Evolutionary conservation across 495 filamentous ascomycete species (phyloP), one percentile per base, ranked within the genome.

Genomic region (Hyaloscypha bicolor): DNA sequence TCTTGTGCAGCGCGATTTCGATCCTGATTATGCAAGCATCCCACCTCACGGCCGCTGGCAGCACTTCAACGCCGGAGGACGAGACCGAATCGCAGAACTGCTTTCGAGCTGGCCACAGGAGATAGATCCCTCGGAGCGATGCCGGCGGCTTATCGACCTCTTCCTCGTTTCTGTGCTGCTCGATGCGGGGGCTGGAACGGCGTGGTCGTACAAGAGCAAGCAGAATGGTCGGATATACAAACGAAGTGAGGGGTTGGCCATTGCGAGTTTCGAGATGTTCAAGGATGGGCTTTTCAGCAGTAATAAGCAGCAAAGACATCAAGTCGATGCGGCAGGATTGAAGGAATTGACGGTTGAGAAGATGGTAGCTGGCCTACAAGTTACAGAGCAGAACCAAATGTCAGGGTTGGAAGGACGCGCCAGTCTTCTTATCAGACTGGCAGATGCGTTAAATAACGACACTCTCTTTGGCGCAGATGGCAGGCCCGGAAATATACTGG

Each of bases 181-280:
- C 6, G 93, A 97, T 76, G 93, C 93, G 4, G 93, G 93, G 4
- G 92, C 93, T 1, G 93, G 93, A 30, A 91, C 89, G 16, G 78
- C 80, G 31, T 97, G 93, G 93, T 90, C 88, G 48, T 99, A 96
- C 79, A 93, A 90, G 79, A 93, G 92, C 65, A 90, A 90, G 69
- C 93, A 97, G 74, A 96, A 93, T 67, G 94, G 94, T 35, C 91
- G 88, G 66, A 73, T 90, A 16, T 98, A 93, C 75, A 84, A 88
- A 48, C 86, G 95, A 48, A 97, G 93, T 63, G 95, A 99, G 76
- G 95, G 95, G 29, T 81, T 99, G 69, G 95, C 95, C 6, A 89
- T 99, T 55, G 95, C 96, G 29, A 94, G 91, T 76, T 78, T 99
- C 74, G 95, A 98, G 73, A 99, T 99, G 95, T 99, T 98, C 81